Conservation (phyloP, 306 rosid genomes). For the Glycine soja region DNA sequence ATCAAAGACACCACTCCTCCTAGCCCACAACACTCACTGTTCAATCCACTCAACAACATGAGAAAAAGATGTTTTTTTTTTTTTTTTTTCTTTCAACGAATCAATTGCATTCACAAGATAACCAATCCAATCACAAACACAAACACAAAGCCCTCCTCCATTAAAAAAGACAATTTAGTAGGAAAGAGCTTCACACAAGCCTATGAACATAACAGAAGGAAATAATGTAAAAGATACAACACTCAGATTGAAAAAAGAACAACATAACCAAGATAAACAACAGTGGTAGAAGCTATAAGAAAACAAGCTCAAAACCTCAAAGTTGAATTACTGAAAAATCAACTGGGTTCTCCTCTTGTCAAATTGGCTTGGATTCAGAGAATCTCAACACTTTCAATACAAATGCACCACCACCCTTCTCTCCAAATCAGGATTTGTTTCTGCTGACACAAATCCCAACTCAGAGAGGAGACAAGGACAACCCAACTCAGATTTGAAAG, state of each 20-base stretch:
- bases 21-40: conserved; percentile 42
- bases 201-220: conserved; percentile 29
- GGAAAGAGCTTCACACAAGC: conserved; percentile 27
- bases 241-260: background rate
- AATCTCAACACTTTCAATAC: conserved; percentile 21
- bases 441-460: conserved; percentile 57
- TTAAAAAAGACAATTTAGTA: conserved; percentile 2
- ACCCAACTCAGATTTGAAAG: conserved; percentile 42
- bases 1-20: conserved; percentile 36
- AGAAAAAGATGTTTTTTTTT: background rate
- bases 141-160: conserved; percentile 29
- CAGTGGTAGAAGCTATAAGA: conserved; percentile 20
- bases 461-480: conserved; percentile 53
- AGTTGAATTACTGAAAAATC: conserved; percentile 26
- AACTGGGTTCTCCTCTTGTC: conserved; percentile 16
- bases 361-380: conserved; percentile 1
- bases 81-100: background rate
- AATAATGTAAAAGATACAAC: conserved; percentile 19
- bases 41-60: conserved; percentile 47
- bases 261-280: conserved; percentile 38
- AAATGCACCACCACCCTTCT: conserved; percentile 38
- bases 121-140: conserved; percentile 21
- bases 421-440: conserved; percentile 61
- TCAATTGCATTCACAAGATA: conserved; percentile 26
- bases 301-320: conserved; percentile 46